Evolutionary conservation across 495 filamentous ascomycete genomes (phyloP).

Genomic region (Penicillium maclennaniae): DNA sequence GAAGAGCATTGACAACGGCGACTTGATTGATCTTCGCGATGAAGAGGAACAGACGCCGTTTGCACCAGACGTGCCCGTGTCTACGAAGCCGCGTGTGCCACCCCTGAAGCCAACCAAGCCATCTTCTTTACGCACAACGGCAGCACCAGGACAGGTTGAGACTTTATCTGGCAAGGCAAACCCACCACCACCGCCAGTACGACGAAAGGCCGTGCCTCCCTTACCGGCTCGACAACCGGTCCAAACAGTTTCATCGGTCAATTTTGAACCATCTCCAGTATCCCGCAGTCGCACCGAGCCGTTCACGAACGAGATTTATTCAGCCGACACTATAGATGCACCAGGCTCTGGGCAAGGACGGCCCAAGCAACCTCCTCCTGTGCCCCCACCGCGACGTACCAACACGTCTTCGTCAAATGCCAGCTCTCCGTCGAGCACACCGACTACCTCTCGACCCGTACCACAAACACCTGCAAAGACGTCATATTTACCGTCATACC

Average conservation of each 20-base stretch:
- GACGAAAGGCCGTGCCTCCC: slow-evolving; percentile 44
- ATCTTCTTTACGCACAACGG: slow-evolving; percentile 50
- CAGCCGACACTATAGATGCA: not conserved
- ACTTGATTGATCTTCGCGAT: slow-evolving; percentile 63
- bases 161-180: not conserved
- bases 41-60: slow-evolving; percentile 37
- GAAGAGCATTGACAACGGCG: slow-evolving; percentile 44
- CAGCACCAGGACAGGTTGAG: not conserved
- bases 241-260: slow-evolving; percentile 18
- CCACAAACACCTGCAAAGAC: slow-evolving; percentile 23
- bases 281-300: slow-evolving; percentile 15
- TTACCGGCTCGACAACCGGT: slow-evolving; percentile 39
- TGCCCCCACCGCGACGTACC: slow-evolving; percentile 36
- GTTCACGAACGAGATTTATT: not conserved
- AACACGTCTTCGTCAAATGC: slow-evolving; percentile 25
- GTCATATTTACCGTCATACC: slow-evolving; percentile 28
- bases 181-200: slow-evolving; percentile 16
- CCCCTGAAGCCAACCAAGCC: slow-evolving; percentile 67
- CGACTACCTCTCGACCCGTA: slow-evolving; percentile 9
- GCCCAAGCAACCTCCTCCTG: slow-evolving; percentile 27
- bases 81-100: slow-evolving; percentile 33
- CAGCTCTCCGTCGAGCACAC: slow-evolving; percentile 9
- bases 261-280: slow-evolving; percentile 13
- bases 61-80: slow-evolving; percentile 4
- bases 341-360: slow-evolving; percentile 8